Conservation (phyloP, 1,284 basidiomycete genomes). For the Exobasidium rhododendri region DNA sequence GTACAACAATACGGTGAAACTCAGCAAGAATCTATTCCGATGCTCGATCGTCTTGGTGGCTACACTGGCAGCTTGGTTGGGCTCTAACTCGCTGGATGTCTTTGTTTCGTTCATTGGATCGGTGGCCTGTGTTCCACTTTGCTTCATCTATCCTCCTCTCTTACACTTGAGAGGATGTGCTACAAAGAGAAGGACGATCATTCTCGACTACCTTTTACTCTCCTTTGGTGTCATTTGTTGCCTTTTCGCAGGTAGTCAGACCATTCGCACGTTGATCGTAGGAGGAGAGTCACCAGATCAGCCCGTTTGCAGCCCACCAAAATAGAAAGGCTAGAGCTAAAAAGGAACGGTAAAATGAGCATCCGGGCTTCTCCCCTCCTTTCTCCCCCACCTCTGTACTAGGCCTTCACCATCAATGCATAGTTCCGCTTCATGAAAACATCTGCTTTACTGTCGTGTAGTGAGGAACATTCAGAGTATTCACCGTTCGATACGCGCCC, state of each 20-base stretch:
- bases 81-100: conserved; percentile 89
- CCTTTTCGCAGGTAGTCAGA: conserved; percentile 77
- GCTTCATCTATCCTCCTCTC: conserved; percentile 88
- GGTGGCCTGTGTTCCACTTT: conserved; percentile 90
- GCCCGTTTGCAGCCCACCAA: conserved; percentile 17
- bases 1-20: conserved; percentile 58
- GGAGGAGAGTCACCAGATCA: conserved; percentile 9
- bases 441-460: too few relatives aligned
- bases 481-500: too few relatives aligned
- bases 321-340: too few relatives aligned
- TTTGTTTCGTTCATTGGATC: conserved; percentile 91
- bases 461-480: too few relatives aligned
- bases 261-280: conserved; percentile 57
- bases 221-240: conserved; percentile 79
- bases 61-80: conserved; percentile 73
- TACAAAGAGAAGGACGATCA: conserved; percentile 67
- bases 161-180: conserved; percentile 87
- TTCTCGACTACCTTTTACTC: conserved; percentile 73
- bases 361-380: too few relatives aligned
- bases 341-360: too few relatives aligned
- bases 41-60: conserved; percentile 72
- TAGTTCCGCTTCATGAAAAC: too few relatives aligned
- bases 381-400: too few relatives aligned
- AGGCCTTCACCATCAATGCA: too few relatives aligned
- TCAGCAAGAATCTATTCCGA: conserved; percentile 91